These are phyloP conservation scores for Penicillium palitans DNA, from an alignment of 2,329 filamentous ascomycete species.

Conservation along the genomic window DNA sequence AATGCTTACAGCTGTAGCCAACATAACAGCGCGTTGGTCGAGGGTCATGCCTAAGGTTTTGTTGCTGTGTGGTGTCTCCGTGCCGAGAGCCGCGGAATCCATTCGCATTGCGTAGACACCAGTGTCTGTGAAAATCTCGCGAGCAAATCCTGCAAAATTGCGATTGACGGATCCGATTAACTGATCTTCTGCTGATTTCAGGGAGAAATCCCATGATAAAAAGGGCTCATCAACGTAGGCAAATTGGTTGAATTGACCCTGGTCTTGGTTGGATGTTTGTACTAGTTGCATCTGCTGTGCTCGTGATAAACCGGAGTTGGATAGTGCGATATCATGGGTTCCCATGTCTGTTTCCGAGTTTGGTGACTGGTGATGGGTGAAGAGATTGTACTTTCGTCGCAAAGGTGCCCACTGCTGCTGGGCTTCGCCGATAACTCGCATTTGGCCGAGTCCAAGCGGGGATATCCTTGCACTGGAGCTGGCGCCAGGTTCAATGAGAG, in stretches of 20 bases:
- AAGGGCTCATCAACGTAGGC: slow-evolving; percentile 64
- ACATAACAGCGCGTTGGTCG: slow-evolving; percentile 65
- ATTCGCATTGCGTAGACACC: slow-evolving; percentile 65
- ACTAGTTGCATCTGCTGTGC: slow-evolving; percentile 49
- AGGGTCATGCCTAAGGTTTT: slow-evolving; percentile 58
- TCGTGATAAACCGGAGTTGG: slow-evolving; percentile 51
- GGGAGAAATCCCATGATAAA: slow-evolving; percentile 65
- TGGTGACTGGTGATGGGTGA: slow-evolving; percentile 55
- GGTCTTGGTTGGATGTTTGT: slow-evolving; percentile 25
- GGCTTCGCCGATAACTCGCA: slow-evolving; percentile 64
- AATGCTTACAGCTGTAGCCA: slow-evolving; percentile 64
- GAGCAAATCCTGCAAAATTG: slow-evolving; percentile 62
- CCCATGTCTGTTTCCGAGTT: slow-evolving; percentile 37
- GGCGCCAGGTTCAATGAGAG: slow-evolving; percentile 41
- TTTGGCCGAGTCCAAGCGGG: slow-evolving; percentile 54
- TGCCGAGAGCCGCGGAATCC: slow-evolving; percentile 57
- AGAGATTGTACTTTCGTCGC: slow-evolving; percentile 65
- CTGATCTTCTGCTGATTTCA: slow-evolving; percentile 52
- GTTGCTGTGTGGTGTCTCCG: slow-evolving; percentile 33
- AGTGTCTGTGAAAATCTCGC: slow-evolving; percentile 66
- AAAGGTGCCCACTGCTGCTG: slow-evolving; percentile 65
- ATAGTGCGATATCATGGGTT: slow-evolving; percentile 44
- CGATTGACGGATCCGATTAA: slow-evolving; percentile 64
- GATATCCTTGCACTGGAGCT: slow-evolving; percentile 55
- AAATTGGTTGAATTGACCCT: slow-evolving; percentile 58